Evolutionary conservation across 192 early-diverging fungal species (phyloP), one percentile per base, ranked within the genome.

Genomic region (Mortierella hygrophila): DNA sequence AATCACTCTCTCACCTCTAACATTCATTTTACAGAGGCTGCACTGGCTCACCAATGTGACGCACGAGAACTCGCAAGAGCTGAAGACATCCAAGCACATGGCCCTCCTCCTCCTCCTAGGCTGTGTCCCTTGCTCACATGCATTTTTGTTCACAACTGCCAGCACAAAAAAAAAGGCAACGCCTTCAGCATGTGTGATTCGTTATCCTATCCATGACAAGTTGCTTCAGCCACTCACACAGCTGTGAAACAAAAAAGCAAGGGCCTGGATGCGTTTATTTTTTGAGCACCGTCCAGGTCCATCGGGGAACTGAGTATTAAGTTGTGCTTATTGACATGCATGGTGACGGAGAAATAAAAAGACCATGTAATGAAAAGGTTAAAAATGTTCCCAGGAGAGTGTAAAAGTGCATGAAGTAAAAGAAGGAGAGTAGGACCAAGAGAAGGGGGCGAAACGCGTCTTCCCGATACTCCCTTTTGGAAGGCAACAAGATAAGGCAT

Each of bases 331-430:
- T 3, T 52, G 3, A 10, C 60, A 65, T 65, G 60, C 60, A 65
- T 65, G 26, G 60, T 65, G 60, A 65, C 60, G 60, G 60, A 65
- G 76, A 52, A 32, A 38, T 20, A 20, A 60, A 70, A 32, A 32
- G 69, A 29, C 8, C 29, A 71, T 55, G 49, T 9, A 23, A n/a
- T 37, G 75, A 44, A 44, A 65, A 76, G 13, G n/a, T 29, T 41
- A 73, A 46, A 46, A 8, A 26, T n/a, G 71, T 42, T 40, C 38
- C 26, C 46, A 32, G 46, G 73, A 75, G 20, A 21, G 29, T 52
- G 74, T 55, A 29, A 23, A 26, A 57, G 49, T 41, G 16, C 57
- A 44, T 74, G 73, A 7, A 71, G 70, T 37, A 38, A 74, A 47
- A 47, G 29, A 74, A 74, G 46, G 72, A 54, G 29, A 35, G 32